phyloP scores from a whole-genome alignment of 345 rosid genomes.

The Camelina sativa region DNA sequence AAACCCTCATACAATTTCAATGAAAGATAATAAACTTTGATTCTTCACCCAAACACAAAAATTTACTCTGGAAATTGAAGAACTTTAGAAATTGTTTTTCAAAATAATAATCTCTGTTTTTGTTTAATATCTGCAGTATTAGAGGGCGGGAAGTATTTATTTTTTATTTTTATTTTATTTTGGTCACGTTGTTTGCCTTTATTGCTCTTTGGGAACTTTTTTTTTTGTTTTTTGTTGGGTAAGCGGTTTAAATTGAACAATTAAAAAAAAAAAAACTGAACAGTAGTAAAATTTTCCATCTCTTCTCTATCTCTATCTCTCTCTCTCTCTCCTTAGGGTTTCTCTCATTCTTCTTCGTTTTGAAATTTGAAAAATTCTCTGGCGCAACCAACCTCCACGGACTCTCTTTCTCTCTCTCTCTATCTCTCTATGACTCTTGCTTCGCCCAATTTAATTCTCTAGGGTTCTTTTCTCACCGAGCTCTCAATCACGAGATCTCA shows the following conservation, averaged over 20 bases:
- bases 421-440: slow-evolving; percentile 28
- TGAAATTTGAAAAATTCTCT: slow-evolving; percentile 41
- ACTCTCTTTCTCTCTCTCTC: slow-evolving; percentile 28
- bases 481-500: no score
- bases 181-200: not conserved
- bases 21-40: not conserved
- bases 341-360: slow-evolving; percentile 2
- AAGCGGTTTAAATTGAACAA: slow-evolving; percentile 25
- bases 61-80: no score
- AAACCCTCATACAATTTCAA: not conserved
- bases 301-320: not conserved
- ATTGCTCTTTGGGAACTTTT: not conserved
- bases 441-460: slow-evolving; percentile 21
- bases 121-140: not conserved
- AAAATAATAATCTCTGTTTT: not conserved
- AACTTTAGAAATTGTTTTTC: not conserved
- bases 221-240: not conserved
- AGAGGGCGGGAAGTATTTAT: slow-evolving; percentile 25
- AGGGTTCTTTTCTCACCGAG: slow-evolving; percentile 22
- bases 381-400: slow-evolving; percentile 33
- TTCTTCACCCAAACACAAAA: no score
- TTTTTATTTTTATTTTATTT: no score
- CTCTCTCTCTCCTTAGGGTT: slow-evolving; percentile 35
- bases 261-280: slow-evolving; percentile 31
- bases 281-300: not conserved